These are phyloP conservation scores for sorghum (Sorghum bicolor) DNA, from an alignment of 176 grass and related monocot species.

Conservation along the genomic window Sorghum_bicolor_NCBIv3 NC_012871.2:51190001-51190500, in stretches of 20 bases:
- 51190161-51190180: too few relatives aligned
- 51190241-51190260: constrained; percentile 38
- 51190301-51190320: constrained; percentile 38
- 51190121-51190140: not conserved
- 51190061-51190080: not conserved
- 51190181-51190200: not conserved
- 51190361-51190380: not conserved
- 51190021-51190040: not conserved
- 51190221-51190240: not conserved
- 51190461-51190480: not conserved
- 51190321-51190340: constrained; percentile 49
- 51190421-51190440: not conserved
- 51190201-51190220: not conserved
- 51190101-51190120: not conserved
- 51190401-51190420: too few relatives aligned
- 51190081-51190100: too few relatives aligned
- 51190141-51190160: not conserved
- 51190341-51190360: constrained; percentile 2
- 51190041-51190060: not conserved
- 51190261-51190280: constrained; percentile 29
- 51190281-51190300: not conserved
- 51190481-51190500: not conserved
- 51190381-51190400: not conserved
- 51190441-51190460: constrained; percentile 24
- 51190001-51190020: not conserved